Percentiles rank a stretch among this genome's conserved stretches.
Conservation (phyloP, 2,329 filamentous ascomycete species). For the Myriosclerotinia scirpicola region DNA sequence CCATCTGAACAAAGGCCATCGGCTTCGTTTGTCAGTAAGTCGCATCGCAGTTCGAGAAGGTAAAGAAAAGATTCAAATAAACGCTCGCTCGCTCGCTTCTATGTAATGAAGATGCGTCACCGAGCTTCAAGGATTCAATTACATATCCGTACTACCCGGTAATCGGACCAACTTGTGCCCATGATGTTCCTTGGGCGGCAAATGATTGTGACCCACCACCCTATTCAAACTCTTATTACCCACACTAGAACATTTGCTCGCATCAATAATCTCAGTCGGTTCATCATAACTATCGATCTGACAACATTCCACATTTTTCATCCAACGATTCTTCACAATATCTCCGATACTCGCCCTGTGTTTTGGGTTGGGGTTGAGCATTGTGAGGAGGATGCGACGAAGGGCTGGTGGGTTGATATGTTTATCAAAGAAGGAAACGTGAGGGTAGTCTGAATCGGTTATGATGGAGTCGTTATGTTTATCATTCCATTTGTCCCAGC, state of each 20-base stretch:
- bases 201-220: constrained; percentile 38
- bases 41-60: too few relatives aligned
- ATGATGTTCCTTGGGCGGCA: constrained; percentile 31
- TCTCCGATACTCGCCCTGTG: constrained; percentile 69
- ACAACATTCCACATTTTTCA: constrained; percentile 77
- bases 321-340: constrained; percentile 68
- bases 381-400: constrained; percentile 70
- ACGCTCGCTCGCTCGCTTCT: not conserved
- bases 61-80: not conserved
- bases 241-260: constrained; percentile 47
- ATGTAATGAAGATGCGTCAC: not conserved
- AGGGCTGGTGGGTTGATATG: constrained; percentile 66
- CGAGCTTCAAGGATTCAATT: not conserved
- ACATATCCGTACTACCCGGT: constrained; percentile 37
- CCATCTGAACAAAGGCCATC: too few relatives aligned
- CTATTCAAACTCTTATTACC: constrained; percentile 47
- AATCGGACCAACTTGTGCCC: constrained; percentile 37
- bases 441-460: constrained; percentile 63
- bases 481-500: constrained; percentile 67
- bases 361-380: constrained; percentile 77
- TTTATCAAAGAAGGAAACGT: constrained; percentile 63
- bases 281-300: constrained; percentile 68
- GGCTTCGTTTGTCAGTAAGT: too few relatives aligned
- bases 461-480: constrained; percentile 51
- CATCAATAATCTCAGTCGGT: constrained; percentile 59